phyloP scores from a whole-genome alignment of 2,329 filamentous ascomycete species.

The Bisporella sp. region DNA sequence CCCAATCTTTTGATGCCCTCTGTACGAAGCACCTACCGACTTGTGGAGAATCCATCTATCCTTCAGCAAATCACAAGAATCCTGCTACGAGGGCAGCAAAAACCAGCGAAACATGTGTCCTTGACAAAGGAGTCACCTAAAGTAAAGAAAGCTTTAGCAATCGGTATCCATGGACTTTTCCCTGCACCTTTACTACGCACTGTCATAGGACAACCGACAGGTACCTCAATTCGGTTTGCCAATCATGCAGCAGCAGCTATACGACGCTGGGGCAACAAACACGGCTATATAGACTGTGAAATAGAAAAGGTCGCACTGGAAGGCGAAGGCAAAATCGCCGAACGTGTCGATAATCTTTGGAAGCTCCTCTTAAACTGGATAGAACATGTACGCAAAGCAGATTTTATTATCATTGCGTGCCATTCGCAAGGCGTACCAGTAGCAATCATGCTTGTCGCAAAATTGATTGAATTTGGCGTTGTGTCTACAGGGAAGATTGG shows the following conservation, averaged over 20 bases:
- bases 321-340: conserved; percentile 85
- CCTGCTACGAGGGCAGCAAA: conserved; percentile 47
- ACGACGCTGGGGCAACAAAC: conserved; percentile 68
- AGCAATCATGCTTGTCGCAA: conserved; percentile 83
- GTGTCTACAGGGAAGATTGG: conserved; percentile 72
- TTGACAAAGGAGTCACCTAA: conserved; percentile 61
- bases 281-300: conserved; percentile 67
- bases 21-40: conserved; percentile 60
- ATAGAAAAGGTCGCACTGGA: conserved; percentile 93
- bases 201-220: conserved; percentile 89
- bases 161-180: conserved; percentile 92
- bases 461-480: conserved; percentile 84
- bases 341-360: conserved; percentile 89
- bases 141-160: conserved; percentile 81
- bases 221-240: conserved; percentile 89
- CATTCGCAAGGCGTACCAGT: conserved; percentile 96
- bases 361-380: conserved; percentile 93
- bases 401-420: conserved; percentile 86
- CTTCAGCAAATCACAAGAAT: conserved; percentile 58
- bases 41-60: conserved; percentile 62
- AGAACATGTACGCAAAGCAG: conserved; percentile 77
- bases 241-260: conserved; percentile 81
- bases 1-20: conserved; percentile 64
- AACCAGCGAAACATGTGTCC: conserved; percentile 63
- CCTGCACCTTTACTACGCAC: conserved; percentile 81